Conservation (phyloP, 257 asterid genomes). For the Ballota nigra region DNA sequence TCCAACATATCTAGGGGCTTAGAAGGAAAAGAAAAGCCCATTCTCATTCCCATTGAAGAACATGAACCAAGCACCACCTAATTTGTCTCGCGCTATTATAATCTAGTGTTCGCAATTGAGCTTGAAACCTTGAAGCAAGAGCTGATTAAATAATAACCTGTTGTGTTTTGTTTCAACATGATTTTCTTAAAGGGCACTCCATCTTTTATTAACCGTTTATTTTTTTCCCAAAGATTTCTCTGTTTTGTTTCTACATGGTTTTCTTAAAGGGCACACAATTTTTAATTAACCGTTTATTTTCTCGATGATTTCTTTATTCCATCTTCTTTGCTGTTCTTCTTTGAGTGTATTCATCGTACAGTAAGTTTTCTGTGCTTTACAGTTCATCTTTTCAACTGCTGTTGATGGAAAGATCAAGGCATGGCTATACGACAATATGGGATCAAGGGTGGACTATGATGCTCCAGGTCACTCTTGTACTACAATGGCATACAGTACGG, state of each 20-base stretch:
- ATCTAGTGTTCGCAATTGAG: not conserved
- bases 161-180: not conserved
- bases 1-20: too few relatives aligned
- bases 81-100: not conserved
- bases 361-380: constrained; percentile 13
- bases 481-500: constrained; percentile 65
- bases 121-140: constrained; percentile 4
- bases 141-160: not conserved
- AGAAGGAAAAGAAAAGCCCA: too few relatives aligned
- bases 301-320: not conserved
- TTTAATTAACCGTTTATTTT: not conserved
- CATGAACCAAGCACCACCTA: too few relatives aligned
- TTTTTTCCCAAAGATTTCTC: not conserved
- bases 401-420: constrained; percentile 72
- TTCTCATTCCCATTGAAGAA: too few relatives aligned
- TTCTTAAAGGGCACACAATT: not conserved
- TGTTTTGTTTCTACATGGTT: not conserved
- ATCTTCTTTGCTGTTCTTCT: not conserved
- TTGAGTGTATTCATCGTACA: not conserved
- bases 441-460: constrained; percentile 55
- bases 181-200: not conserved
- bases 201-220: not conserved
- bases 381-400: constrained; percentile 65
- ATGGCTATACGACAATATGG: constrained; percentile 61
- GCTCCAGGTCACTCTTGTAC: constrained; percentile 65